A percentile compares a stretch with the other conserved stretches of the same genome.
Evolutionary conservation across 257 asterid genomes (phyloP).

Genomic region (Plantago major): DNA sequence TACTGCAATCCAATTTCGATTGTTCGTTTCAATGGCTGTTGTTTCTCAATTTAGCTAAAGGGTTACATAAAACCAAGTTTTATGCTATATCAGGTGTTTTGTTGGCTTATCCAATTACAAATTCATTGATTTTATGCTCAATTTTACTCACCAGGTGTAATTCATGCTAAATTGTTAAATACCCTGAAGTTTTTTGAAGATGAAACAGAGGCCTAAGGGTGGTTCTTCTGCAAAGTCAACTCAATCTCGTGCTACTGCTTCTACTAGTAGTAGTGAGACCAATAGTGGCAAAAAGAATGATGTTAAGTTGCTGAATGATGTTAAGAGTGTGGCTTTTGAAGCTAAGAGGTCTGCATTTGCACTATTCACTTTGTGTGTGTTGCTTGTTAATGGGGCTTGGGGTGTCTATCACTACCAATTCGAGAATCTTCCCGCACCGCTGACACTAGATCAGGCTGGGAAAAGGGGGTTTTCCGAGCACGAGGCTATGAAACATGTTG

Average conservation of each 20-base stretch:
- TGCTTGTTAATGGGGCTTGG: slow-evolving; percentile 63
- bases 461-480: slow-evolving; percentile 91
- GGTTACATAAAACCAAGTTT: not conserved
- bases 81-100: not conserved
- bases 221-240: slow-evolving; percentile 39
- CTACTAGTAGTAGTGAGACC: slow-evolving; percentile 16
- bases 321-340: slow-evolving; percentile 29
- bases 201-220: slow-evolving; percentile 52
- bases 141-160: slow-evolving; percentile 12
- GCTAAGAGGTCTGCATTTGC: slow-evolving; percentile 68
- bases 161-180: slow-evolving; percentile 15
- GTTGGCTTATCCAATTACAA: not conserved
- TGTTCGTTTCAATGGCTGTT: not conserved
- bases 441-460: slow-evolving; percentile 61
- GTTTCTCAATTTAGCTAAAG: not conserved
- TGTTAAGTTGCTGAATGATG: slow-evolving; percentile 14
- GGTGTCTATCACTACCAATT: slow-evolving; percentile 72
- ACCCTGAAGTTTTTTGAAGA: slow-evolving; percentile 24
- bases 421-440: slow-evolving; percentile 56
- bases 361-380: slow-evolving; percentile 56
- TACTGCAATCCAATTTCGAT: not conserved
- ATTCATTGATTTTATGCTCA: not conserved
- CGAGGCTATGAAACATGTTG: slow-evolving; percentile 77
- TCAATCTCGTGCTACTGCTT: not conserved
- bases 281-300: slow-evolving; percentile 20